Base-by-base conservation (phyloP, 139 green algal species). In the Haematococcus lacustris region DNA sequence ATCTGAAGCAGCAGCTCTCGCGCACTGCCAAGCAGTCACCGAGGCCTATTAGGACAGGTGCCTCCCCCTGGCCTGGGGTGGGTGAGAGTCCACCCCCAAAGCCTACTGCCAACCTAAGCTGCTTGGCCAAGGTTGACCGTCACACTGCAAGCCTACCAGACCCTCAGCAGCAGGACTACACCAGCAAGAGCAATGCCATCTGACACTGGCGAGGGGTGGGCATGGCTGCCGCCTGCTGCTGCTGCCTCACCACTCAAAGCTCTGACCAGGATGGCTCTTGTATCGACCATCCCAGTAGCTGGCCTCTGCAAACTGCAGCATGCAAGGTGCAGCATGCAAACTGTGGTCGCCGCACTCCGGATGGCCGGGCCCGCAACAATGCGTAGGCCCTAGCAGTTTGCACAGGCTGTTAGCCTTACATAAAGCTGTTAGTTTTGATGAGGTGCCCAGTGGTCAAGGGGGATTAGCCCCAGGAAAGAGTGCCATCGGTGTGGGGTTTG, bases 221-320 rank as follows among this genome's bases (percentile, higher is more conserved):
- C n/a, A 68, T 13, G 5, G 28, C 3, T 43, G 38, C n/a, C n/a
- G 3, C 28, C 34, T 26, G 51, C 50, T 73, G 70, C 40, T 73
- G 13, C 1, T 38, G 2, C 39, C 38, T 41, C 65, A 87, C 84
- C 84, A 89, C 26, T 89, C 84, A 50, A 89, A 89, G 1, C 62
- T 40, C 0, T n/a, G n/a, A n/a, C n/a, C 40, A 0, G 76, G 71
- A 65, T 87, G 76, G 4, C 61, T 26, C 17, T 68, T 37, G 64
- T 87, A 89, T 1, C 81, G 66, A 41, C 76, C 43, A 34, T 89
- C 78, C 84, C 84, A 89, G 40, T 89, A 89, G 3, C 67, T 71
- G 32, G 61, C 37, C 3, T 84, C 78, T 2, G 75, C 74, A 61
- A 87, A 88, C 64, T 84, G 72, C 38, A n/a, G n/a, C n/a, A n/a